Base-by-base conservation (phyloP, 2,329 filamentous ascomycete genomes). In the Xylariaceae sp. region DNA sequence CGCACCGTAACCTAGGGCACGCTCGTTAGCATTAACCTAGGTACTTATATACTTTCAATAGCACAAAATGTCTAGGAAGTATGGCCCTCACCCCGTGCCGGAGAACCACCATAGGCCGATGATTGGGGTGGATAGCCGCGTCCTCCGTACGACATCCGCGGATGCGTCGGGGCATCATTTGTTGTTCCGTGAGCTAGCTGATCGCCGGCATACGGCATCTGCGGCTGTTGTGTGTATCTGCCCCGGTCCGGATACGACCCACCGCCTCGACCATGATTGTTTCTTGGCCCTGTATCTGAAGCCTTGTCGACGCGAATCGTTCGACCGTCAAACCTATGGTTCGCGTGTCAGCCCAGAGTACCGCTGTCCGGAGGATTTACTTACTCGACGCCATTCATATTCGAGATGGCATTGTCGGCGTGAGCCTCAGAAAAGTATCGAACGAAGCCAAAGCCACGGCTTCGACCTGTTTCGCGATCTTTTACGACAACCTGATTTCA, bases 391-490 rank as follows among this genome's bases (percentile, higher is more conserved):
- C 92, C 91, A 78, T 94, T 92, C 89, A 94, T 92, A 61, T 77
- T 76, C 43, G 78, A 72, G 70, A 92, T 92, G 41, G 89, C 89
- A 62, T 80, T 80, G 67, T 91, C 84, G 58, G 89, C 89, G 72
- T 92, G 87, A 43, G 78, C 74, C 61, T 92, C 89, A 61, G 84
- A 83, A 48, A 83, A 76, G 75, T 92, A 99, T 65, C 92, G 88
- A 60, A 99, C 92, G 72, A 97, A 97, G 45, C 94, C 94, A 72
- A 97, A 99, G 57, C 94, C 94, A 72, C 94, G 89, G 80, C 92
- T 96, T 72, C 92, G 90, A 66, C 90, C 89, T 68, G 92, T 96
- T 70, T 97, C 92, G 68, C 92, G 89, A 73, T 99, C 92, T 78
- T 96, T 97, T 67, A 97, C 92, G 63, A 99, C 92, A 59, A 96